Evolutionary conservation across 1,284 basidiomycete genomes (phyloP), one percentile per base, ranked within the genome.

Genomic region (Austropuccinia psidii): DNA sequence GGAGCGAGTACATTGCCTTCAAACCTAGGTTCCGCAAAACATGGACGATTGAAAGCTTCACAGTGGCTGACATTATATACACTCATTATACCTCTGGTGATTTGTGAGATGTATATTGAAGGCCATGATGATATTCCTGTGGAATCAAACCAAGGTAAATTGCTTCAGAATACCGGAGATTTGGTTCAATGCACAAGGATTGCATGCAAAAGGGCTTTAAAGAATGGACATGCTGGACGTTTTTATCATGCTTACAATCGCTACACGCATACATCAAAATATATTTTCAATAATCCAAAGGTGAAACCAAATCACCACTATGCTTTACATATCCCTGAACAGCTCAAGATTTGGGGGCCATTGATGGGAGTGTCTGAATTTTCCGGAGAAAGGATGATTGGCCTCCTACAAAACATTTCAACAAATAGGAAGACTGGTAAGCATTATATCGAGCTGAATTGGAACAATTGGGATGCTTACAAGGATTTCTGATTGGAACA

Each of bases 21-120:
- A 24, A 68, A 68, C 4, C 27, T 68, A 17, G 65, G 37, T 21
- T 49, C 52, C 21, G 49, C 27, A 57, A 27, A n/a, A 29, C 35
- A 39, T 41, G 65, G 65, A 24, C 5, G 21, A 43, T 21, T 68
- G 35, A 68, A 68, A 37, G 65, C 50, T 1, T 3, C 52, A 1
- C 50, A 68, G 27, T 68, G 65, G 65, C 43, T 52, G 24, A 37
- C 4, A 7, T 39, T 68, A 35, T 68, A 55, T 68, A n/a, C 50
- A 8, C 55, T 55, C 33, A 37, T 68, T 0, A 39, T 68, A 41
- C 65, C 65, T 21, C 27, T 68, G 13, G 24, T 57, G 5, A 27
- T 68, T 31, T 31, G 54, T 68, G 65, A 68, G 2, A 21, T 57
- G 7, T 54, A 41, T 43, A 9, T 31, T 19, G 31, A 7, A 3